Conservation (phyloP, 106 monocot species). For the Chionographis japonica region DNA sequence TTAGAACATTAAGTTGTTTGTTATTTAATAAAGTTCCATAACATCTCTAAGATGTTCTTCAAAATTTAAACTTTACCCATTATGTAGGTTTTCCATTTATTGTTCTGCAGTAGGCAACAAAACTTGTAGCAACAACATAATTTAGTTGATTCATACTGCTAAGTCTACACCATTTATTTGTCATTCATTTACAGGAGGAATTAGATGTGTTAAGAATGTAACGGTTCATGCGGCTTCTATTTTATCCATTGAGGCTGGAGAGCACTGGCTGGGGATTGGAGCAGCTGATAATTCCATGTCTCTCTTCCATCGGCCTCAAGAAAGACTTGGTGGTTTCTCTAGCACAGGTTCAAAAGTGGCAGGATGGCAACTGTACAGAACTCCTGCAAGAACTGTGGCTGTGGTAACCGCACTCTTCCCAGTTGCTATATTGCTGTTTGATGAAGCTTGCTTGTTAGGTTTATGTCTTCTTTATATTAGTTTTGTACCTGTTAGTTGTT, state of each 20-base stretch:
- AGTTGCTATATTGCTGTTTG: too few species aligned
- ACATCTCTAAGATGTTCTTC: too few species aligned
- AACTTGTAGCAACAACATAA: too few species aligned
- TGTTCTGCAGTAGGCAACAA: too few species aligned
- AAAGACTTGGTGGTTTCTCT: constrained; percentile 87
- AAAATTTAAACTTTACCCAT: too few species aligned
- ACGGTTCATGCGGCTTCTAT: constrained; percentile 77
- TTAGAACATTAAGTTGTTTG: too few species aligned
- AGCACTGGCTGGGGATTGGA: constrained; percentile 97
- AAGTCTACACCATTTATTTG: neutral
- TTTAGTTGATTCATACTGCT: too few species aligned
- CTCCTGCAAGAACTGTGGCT: constrained; percentile 87
- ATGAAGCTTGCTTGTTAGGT: neutral
- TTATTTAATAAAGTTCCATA: too few species aligned
- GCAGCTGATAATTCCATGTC: constrained; percentile 99
- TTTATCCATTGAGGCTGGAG: constrained; percentile 86
- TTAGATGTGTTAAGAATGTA: constrained; percentile 84
- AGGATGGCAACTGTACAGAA: constrained; percentile 98
- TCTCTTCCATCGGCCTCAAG: constrained; percentile 92
- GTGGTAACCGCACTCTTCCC: constrained; percentile 45
- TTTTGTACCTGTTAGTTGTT: too few species aligned
- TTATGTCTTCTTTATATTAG: neutral
- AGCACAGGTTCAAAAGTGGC: constrained; percentile 71
- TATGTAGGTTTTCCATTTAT: too few species aligned
- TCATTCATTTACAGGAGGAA: constrained; percentile 47